phyloP scores from a whole-genome alignment of 345 rosid species.

The Syzygium grande region DNA sequence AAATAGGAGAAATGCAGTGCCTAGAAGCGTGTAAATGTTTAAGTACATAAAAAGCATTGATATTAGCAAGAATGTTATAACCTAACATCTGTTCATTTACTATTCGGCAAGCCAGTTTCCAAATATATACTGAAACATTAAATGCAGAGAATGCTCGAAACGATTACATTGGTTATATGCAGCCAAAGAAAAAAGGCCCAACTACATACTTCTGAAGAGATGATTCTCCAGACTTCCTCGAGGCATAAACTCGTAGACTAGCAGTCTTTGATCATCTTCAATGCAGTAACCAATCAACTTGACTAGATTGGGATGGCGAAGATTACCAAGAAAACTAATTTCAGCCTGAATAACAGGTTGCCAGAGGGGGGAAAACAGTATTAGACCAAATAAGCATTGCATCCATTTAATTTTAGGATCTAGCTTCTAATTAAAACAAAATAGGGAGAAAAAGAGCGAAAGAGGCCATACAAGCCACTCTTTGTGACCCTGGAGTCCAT shows the following conservation, averaged over 20 bases:
- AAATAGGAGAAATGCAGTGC: not conserved
- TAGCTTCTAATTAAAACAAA: not conserved
- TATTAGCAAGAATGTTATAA: not conserved
- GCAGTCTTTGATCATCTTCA: constrained; percentile 69
- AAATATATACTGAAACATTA: not conserved
- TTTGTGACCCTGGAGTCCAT: constrained; percentile 97
- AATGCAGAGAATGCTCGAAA: not conserved
- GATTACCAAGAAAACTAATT: constrained; percentile 71
- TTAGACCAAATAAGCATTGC: not conserved
- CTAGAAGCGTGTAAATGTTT: not conserved
- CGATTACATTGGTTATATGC: not conserved
- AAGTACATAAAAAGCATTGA: not conserved
- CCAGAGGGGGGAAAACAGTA: not conserved
- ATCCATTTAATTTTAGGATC: not conserved
- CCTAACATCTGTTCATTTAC: not conserved
- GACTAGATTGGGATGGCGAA: constrained; percentile 64
- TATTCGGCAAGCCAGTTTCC: not conserved
- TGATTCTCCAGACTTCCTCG: constrained; percentile 86
- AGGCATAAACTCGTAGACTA: constrained; percentile 73
- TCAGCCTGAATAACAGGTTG: constrained; percentile 42
- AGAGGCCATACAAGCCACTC: constrained; percentile 74
- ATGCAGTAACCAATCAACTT: constrained; percentile 74
- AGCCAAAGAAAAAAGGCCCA: not conserved
- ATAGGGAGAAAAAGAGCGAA: not conserved
- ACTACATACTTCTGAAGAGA: constrained; percentile 68